Percentiles rank a stretch among this genome's conserved stretches.
Conservation (phyloP, 1,284 basidiomycete genomes). For the Athelia psychrophila region DNA sequence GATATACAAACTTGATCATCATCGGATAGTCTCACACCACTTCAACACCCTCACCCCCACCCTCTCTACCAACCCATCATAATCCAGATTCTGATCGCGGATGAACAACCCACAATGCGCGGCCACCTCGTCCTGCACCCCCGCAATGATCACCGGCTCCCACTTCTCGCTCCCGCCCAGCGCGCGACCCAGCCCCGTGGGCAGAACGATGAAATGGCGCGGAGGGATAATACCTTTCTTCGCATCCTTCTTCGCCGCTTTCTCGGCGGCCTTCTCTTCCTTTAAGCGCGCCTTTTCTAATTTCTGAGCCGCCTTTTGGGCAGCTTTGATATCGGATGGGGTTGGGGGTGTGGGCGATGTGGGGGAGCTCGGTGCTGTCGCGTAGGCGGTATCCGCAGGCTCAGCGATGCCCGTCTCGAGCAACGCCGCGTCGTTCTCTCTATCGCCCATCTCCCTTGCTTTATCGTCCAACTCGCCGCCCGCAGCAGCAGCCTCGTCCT, state of each 20-base stretch:
- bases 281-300: constrained; percentile 6
- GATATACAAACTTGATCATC: no score
- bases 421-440: constrained; percentile 28
- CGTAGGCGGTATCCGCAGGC: constrained; percentile 2
- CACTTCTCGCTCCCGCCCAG: constrained; percentile 44
- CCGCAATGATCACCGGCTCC: constrained; percentile 45
- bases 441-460: constrained; percentile 13
- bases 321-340: constrained; percentile 1
- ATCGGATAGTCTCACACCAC: constrained; percentile 33
- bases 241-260: constrained; percentile 19
- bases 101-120: constrained; percentile 58
- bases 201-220: constrained; percentile 50
- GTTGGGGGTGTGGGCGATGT: neutral
- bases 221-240: constrained; percentile 25
- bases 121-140: constrained; percentile 49
- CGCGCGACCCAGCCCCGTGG: constrained; percentile 35
- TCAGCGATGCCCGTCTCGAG: constrained; percentile 23
- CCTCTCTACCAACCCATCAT: constrained; percentile 42
- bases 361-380: neutral
- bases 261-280: constrained; percentile 10
- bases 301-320: constrained; percentile 3
- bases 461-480: neutral
- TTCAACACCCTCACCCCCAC: constrained; percentile 39
- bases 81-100: constrained; percentile 44
- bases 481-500: no score